Evolutionary conservation across 208 protist genomes (phyloP).

Genomic region (Crithidia expoeki): DNA sequence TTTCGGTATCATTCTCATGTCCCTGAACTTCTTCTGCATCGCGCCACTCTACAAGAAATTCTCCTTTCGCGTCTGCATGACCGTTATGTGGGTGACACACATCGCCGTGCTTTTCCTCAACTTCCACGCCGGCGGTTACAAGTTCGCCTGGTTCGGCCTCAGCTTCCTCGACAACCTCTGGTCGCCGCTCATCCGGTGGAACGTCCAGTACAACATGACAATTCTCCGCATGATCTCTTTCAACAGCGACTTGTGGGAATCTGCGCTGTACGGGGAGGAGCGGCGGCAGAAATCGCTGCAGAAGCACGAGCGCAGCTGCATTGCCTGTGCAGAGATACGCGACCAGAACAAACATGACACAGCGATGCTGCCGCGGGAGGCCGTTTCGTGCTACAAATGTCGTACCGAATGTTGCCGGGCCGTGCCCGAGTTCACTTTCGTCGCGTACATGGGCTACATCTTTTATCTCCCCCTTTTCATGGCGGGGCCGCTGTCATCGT

Average conservation of each 20-base stretch:
- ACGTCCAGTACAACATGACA: slow-evolving; percentile 61
- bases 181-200: slow-evolving; percentile 49
- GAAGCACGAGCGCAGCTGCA: slow-evolving; percentile 44
- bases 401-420: slow-evolving; percentile 46
- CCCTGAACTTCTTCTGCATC: slow-evolving; percentile 56
- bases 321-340: slow-evolving; percentile 49
- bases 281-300: neutral
- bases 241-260: slow-evolving; percentile 61
- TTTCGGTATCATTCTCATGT: slow-evolving; percentile 46
- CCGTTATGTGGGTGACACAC: slow-evolving; percentile 54
- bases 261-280: slow-evolving; percentile 18
- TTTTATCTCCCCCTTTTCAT: slow-evolving; percentile 89
- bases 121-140: slow-evolving; percentile 38
- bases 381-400: slow-evolving; percentile 52
- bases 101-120: slow-evolving; percentile 55
- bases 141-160: slow-evolving; percentile 53
- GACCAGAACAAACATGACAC: slow-evolving; percentile 19
- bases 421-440: slow-evolving; percentile 60
- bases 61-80: slow-evolving; percentile 45
- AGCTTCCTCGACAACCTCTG: slow-evolving; percentile 34
- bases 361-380: slow-evolving; percentile 17
- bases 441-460: slow-evolving; percentile 77
- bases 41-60: slow-evolving; percentile 42
- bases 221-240: slow-evolving; percentile 70
- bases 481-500: slow-evolving; percentile 84